Evolutionary conservation across 2,329 filamentous ascomycete genomes (phyloP), one percentile per base, ranked within the genome.

Genomic region (Teratosphaeria viscida): DNA sequence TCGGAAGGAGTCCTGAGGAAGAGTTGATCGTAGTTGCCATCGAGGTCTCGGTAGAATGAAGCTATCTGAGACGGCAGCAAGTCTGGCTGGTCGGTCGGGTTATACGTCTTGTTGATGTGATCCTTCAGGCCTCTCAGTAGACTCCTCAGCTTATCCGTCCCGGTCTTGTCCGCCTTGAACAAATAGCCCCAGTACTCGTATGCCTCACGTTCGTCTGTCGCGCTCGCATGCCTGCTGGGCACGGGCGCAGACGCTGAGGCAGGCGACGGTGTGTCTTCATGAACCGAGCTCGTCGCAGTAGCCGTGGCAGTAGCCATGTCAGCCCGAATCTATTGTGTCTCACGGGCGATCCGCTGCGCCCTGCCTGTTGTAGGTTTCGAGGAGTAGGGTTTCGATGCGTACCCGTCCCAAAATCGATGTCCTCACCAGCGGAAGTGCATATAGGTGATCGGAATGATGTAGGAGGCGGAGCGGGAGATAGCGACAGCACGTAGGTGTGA

Each of bases 1-100:
- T 84, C 78, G 61, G 86, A 77, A 23, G 88, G 85, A 37, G 88
- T 89, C 2, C 86, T 81, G 52, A 92, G 78, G 72, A 97, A 97
- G 58, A 97, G 82, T 27, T 77, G 71, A 60, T 80, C 78, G 72
- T 77, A 70, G 75, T 78, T 66, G 67, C 76, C 72, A 66, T 78
- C 66, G 62, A 78, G 70, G 58, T 77, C 71, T 62, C 75, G 75
- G 70, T 81, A 80, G 73, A 79, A 80, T 49, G 73, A 72, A 29
- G 77, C 78, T 52, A 80, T 73, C 65, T 80, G 78, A 27, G 73
- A 70, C 5, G 78, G 78, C 5, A 75, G 79, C 61, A 81, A 68
- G 62, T 81, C 78, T 23, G 73, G 71, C 47, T 74, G 74, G 43
- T 78, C 71, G 16, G 65, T 73, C 52, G 75, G 74, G 56, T 77